A percentile compares a stretch with the other conserved stretches of the same genome.
These are phyloP conservation scores for Mitragyna speciosa DNA, from an alignment of 257 asterid genomes.

Conservation along the genomic window DNA sequence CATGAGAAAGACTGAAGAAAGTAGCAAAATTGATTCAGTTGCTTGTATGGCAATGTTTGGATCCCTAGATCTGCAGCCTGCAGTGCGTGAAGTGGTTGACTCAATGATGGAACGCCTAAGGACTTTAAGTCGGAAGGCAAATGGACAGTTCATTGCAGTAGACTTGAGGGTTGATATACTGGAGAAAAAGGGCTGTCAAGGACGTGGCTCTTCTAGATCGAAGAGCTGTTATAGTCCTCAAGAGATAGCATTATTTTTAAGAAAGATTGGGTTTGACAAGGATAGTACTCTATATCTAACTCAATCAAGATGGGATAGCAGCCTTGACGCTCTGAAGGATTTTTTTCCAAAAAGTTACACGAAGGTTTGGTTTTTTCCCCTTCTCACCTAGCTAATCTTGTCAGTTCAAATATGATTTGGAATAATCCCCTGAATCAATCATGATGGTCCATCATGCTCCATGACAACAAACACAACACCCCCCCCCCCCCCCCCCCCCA, in stretches of 20 bases:
- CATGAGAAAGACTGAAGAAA: conserved; percentile 73
- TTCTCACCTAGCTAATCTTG: neutral
- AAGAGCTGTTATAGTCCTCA: conserved; percentile 80
- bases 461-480: no score
- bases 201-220: conserved; percentile 47
- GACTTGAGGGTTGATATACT: conserved; percentile 84
- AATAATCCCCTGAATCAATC: neutral
- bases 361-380: conserved; percentile 45
- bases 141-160: conserved; percentile 83
- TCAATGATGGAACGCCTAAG: conserved; percentile 77
- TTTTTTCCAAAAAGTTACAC: conserved; percentile 79
- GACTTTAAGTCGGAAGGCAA: conserved; percentile 67
- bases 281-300: conserved; percentile 78
- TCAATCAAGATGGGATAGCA: conserved; percentile 80
- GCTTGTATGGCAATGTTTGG: conserved; percentile 96
- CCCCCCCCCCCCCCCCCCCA: conserved; percentile 2
- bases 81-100: conserved; percentile 82
- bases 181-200: conserved; percentile 84
- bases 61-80: conserved; percentile 68
- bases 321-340: conserved; percentile 70
- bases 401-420: neutral
- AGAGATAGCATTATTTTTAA: conserved; percentile 67
- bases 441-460: neutral
- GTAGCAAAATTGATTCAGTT: conserved; percentile 52
- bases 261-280: conserved; percentile 69